Evolutionary conservation across 208 protist species (phyloP).

Genomic region (Wallacemonas sp.): DNA sequence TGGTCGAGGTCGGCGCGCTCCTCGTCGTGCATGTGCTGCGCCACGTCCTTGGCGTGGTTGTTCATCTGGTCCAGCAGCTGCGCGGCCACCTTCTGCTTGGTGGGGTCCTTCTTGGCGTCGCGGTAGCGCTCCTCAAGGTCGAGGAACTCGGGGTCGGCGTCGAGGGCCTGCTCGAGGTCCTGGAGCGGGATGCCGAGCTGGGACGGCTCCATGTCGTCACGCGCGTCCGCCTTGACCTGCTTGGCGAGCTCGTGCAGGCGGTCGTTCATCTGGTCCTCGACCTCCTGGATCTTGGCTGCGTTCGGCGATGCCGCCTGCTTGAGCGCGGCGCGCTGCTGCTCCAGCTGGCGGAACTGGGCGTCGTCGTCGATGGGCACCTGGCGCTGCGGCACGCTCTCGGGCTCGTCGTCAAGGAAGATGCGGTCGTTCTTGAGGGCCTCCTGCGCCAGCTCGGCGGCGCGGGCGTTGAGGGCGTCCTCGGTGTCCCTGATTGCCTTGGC

Average conservation of each 20-base stretch:
- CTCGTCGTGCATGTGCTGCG: constrained; percentile 56
- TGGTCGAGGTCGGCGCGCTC: constrained; percentile 49
- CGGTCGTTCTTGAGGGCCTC: constrained; percentile 77
- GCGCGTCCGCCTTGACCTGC: constrained; percentile 54
- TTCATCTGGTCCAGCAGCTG: constrained; percentile 78
- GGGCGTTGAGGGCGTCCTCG: constrained; percentile 62
- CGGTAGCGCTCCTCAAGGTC: constrained; percentile 77
- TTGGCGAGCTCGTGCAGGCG: constrained; percentile 47
- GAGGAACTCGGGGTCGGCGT: constrained; percentile 62
- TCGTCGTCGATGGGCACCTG: constrained; percentile 73
- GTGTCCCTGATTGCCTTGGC: constrained; percentile 45
- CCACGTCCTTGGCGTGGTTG: constrained; percentile 64
- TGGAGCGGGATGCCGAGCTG: constrained; percentile 58
- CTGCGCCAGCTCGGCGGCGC: constrained; percentile 56
- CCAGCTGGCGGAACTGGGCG: constrained; percentile 54
- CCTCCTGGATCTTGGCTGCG: constrained; percentile 37
- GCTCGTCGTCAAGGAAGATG: constrained; percentile 74
- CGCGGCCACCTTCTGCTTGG: constrained; percentile 44
- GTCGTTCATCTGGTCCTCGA: constrained; percentile 81
- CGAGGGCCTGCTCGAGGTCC: constrained; percentile 47
- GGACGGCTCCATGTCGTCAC: constrained; percentile 59
- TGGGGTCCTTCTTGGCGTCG: constrained; percentile 49
- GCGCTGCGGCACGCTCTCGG: constrained; percentile 59
- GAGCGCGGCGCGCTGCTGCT: constrained; percentile 65
- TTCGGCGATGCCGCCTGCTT: constrained; percentile 43